A percentile compares a stretch with the other conserved stretches of the same genome.
phyloP scores from a whole-genome alignment of 1,284 basidiomycete genomes.

The Ganoderma leucocontextum region DNA sequence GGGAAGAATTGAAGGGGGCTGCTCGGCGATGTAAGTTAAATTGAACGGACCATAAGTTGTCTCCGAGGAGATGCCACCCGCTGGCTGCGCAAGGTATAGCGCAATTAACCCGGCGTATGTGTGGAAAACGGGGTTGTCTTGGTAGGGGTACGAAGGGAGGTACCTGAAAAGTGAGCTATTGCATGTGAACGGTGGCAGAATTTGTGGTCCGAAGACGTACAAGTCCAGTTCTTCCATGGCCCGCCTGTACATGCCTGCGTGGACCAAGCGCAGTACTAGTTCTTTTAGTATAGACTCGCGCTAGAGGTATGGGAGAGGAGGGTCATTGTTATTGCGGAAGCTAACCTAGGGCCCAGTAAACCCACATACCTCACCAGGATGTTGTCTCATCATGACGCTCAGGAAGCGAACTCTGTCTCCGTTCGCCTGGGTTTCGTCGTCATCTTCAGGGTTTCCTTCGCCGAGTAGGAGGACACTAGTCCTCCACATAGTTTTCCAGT shows the following conservation, averaged over 20 bases:
- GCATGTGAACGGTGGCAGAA: conserved; percentile 12
- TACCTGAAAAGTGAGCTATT: conserved; percentile 58
- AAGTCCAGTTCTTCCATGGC: conserved; percentile 88
- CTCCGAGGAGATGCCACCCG: conserved; percentile 25
- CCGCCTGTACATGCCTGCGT: conserved; percentile 62
- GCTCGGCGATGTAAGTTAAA: background rate
- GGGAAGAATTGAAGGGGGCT: background rate
- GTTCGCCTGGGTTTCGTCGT: conserved; percentile 33
- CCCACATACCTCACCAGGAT: conserved; percentile 62
- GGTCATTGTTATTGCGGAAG: conserved; percentile 7
- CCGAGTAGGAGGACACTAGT: conserved; percentile 70
- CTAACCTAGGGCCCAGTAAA: background rate
- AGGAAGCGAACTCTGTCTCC: conserved; percentile 66
- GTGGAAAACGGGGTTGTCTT: conserved; percentile 81
- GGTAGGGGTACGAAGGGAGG: conserved; percentile 85
- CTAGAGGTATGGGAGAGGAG: conserved; percentile 47
- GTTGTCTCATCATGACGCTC: conserved; percentile 72
- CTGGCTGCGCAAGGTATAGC: conserved; percentile 63
- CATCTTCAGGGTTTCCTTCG: conserved; percentile 1
- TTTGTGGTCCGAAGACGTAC: conserved; percentile 51
- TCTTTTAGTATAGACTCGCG: conserved; percentile 80
- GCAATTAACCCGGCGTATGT: conserved; percentile 83
- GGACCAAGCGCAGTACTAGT: conserved; percentile 72
- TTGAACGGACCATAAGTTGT: conserved; percentile 27
- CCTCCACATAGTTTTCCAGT: conserved; percentile 81